Evolutionary conservation across 495 filamentous ascomycete genomes (phyloP).

Genomic region (Lasiosphaeriaceae sp.): DNA sequence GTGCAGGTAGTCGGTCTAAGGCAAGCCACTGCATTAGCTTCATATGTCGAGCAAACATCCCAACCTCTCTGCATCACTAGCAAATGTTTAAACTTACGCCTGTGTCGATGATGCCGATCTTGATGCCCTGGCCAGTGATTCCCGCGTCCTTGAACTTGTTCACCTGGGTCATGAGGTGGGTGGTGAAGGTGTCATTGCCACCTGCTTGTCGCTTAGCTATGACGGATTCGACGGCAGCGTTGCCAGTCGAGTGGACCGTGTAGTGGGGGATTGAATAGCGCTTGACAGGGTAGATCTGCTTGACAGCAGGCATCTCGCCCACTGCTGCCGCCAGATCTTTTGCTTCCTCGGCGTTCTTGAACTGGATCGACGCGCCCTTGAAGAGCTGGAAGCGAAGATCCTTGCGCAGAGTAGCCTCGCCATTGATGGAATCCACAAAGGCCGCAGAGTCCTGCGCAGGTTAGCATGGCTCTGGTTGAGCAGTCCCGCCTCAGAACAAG

Average conservation of each 20-base stretch:
- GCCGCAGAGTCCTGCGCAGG: constrained; percentile 32
- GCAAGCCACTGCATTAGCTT: constrained; percentile 12
- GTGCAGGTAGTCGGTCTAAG: constrained; percentile 52
- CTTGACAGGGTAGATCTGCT: constrained; percentile 44
- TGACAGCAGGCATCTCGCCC: constrained; percentile 38
- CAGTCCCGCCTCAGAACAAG: constrained; percentile 2
- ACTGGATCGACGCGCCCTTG: constrained; percentile 47
- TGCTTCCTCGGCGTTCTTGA: constrained; percentile 38
- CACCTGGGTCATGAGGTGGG: constrained; percentile 48
- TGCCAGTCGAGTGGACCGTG: constrained; percentile 42
- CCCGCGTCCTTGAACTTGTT: constrained; percentile 44
- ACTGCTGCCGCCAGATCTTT: constrained; percentile 37
- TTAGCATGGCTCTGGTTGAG: not conserved
- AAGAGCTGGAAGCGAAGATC: constrained; percentile 45
- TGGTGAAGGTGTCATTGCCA: constrained; percentile 36
- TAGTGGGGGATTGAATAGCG: constrained; percentile 39
- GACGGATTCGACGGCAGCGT: constrained; percentile 21
- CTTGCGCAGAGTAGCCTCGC: constrained; percentile 39
- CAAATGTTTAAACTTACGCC: constrained; percentile 29
- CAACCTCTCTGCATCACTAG: not conserved
- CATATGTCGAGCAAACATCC: not conserved
- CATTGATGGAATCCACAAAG: constrained; percentile 34
- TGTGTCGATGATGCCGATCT: constrained; percentile 46
- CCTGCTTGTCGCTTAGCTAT: constrained; percentile 29
- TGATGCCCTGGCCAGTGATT: constrained; percentile 43